These are phyloP conservation scores for Luvunga scandens DNA, from an alignment of 345 rosid genomes.

Conservation along the genomic window DNA sequence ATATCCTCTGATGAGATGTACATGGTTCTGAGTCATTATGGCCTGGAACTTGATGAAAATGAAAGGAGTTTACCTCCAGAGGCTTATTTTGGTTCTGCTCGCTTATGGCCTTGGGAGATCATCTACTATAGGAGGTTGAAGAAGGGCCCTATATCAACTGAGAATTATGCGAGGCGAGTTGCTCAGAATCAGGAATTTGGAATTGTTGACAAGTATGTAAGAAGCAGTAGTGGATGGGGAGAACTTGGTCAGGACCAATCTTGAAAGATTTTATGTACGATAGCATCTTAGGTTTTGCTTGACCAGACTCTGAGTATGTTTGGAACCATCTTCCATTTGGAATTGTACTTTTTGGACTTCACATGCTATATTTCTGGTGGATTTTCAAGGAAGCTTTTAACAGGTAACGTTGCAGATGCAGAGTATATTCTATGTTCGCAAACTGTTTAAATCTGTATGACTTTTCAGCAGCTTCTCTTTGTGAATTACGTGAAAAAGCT, in stretches of 20 bases:
- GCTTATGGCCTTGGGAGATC: slow-evolving; percentile 52
- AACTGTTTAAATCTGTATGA: neutral
- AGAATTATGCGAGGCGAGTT: slow-evolving; percentile 42
- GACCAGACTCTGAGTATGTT: neutral
- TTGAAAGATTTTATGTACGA: slow-evolving; percentile 12
- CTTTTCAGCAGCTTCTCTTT: neutral
- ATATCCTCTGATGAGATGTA: slow-evolving; percentile 35
- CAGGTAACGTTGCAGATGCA: slow-evolving; percentile 21
- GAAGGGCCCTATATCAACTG: slow-evolving; percentile 42
- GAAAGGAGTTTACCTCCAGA: slow-evolving; percentile 27
- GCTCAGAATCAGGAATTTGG: slow-evolving; percentile 44
- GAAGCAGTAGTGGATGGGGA: slow-evolving; percentile 56
- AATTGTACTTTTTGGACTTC: slow-evolving; percentile 13
- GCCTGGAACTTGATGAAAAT: slow-evolving; percentile 29
- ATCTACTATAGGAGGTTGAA: slow-evolving; percentile 47
- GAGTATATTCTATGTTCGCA: neutral
- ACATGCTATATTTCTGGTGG: slow-evolving; percentile 11
- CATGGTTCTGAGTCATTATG: slow-evolving; percentile 42
- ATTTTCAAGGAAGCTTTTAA: slow-evolving; percentile 22
- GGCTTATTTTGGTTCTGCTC: slow-evolving; percentile 42
- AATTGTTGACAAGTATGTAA: slow-evolving; percentile 43
- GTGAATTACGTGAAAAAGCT: slow-evolving; percentile 4
- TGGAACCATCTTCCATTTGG: slow-evolving; percentile 8
- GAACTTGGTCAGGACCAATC: slow-evolving; percentile 19
- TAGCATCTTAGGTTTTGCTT: neutral